Evolutionary conservation across 129 eudicot genomes (phyloP), one percentile per base, ranked within the genome.

Genomic region (Solidago caesia): DNA sequence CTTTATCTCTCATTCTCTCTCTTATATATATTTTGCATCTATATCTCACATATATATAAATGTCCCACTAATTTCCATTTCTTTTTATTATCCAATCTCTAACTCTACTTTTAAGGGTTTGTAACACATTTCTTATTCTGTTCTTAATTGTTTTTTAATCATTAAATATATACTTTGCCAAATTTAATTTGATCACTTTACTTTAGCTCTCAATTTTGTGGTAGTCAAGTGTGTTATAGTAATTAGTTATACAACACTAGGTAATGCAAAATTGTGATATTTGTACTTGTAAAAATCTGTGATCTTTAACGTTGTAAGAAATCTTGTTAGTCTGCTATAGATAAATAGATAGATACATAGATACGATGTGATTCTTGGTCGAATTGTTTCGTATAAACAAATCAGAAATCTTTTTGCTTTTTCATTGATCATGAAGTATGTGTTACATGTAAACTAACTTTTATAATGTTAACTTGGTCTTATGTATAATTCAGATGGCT

Each of bases 401-500:
- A 33, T 3, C 3, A 1, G 39, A 33, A 33, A 33, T 33, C 39
- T 33, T 33, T 33, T 33, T 33, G 3, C 39, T 33, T 33, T 21
- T 21, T 21, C 21, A 21, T 21, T 21, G 21, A 21, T 21, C 21
- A 21, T 21, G 21, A 21, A 21, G 39, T 33, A 53, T 53, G 7
- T 53, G 59, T 5, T 53, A 10, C 29, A 56, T n/a, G 29, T 56
- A 56, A n/a, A n/a, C 21, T 7, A 56, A 6, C 1, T 64, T 65
- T 26, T 44, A 26, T 44, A 48, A 16, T 49, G 55, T 16, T 42
- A 64, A 44, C 59, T 13, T 16, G 14, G 13, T 72, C 46, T 56
- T 52, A 33, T 67, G n/a, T 58, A 39, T 71, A 60, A 27, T 77
- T 45, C 85, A 87, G 88, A 85, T 85, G 93, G 86, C 89, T 76